Evolutionary conservation across 1,284 basidiomycete genomes (phyloP), one percentile per base, ranked within the genome.

Genomic region (Trametes pubescens): DNA sequence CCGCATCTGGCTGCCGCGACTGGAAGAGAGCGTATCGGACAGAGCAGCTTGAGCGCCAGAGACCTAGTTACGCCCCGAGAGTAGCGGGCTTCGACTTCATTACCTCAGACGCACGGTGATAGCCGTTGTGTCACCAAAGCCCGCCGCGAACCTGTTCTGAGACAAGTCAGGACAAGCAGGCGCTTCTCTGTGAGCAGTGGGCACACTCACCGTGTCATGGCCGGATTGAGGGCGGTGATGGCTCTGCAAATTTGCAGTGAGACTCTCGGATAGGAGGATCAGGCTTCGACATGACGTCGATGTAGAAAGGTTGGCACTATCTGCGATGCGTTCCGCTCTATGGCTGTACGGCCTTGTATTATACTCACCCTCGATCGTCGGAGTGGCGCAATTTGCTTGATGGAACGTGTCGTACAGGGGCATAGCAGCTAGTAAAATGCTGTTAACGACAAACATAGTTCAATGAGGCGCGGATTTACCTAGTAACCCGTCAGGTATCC

Each of bases 241-340:
- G 37, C 48, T 51, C 29, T 13, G 29, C 34, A n/a, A 26, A n/a
- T n/a, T n/a, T 35, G 16, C 26, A 18, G 49, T 6, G 21, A 24
- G 37, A 9, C 13, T 10, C 35, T 24, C 38, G 21, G 16, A 22
- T 32, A 21, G 21, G 10, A 11, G 2, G 14, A 32, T 16, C 49
- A n/a, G 49, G 34, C 46, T 34, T 57, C 14, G 4, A 34, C n/a
- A 98, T 79, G 76, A 38, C 37, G 37, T 38, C 14, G 37, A 38
- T 11, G 37, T 16, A 38, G 37, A 4, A 38, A 38, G 37, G 29
- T 6, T 2, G 3, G 37, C 10, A 38, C 11, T 2, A 4, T 11
- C 11, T 38, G 14, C 14, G 37, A 13, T 11, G 11, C 11, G 3
- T 38, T 38, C 37, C 37, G 37, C 37, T 5, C 11, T 38, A 32